A percentile compares a stretch with the other conserved stretches of the same genome.
phyloP scores from a whole-genome alignment of 2,329 filamentous ascomycete genomes.

The Colletotrichum navitas region DNA sequence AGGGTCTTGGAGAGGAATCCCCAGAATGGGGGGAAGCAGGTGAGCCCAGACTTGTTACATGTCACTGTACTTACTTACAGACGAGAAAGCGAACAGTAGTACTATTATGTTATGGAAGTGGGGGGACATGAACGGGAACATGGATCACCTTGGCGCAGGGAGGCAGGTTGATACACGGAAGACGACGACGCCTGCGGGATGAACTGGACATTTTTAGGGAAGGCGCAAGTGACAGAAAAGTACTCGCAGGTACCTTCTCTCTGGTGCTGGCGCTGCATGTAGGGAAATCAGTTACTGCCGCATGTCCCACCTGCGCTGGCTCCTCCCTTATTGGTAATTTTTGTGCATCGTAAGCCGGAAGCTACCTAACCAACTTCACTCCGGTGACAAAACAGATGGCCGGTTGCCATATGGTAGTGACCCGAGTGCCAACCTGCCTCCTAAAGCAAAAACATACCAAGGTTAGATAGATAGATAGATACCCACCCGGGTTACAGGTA shows the following conservation, averaged over 20 bases:
- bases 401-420: no score
- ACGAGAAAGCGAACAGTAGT: no score
- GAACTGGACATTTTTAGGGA: neutral
- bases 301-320: conserved; percentile 11
- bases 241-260: neutral
- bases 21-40: conserved; percentile 16
- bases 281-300: conserved; percentile 33
- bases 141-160: conserved; percentile 31
- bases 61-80: neutral
- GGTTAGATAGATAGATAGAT: no score
- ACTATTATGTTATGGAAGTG: conserved; percentile 24
- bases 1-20: conserved; percentile 11
- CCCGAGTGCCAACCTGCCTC: no score
- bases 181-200: neutral
- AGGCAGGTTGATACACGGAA: neutral
- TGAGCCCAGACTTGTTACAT: no score
- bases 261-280: conserved; percentile 10
- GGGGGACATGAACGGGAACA: conserved; percentile 1
- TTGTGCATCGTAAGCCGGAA: no score
- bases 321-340: conserved; percentile 12
- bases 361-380: no score
- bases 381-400: no score
- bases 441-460: no score
- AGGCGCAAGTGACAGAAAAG: conserved; percentile 2
- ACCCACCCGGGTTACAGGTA: no score